Evolutionary conservation across 768 basidiomycete species (phyloP).

Genomic region (Auriscalpium orientale): DNA sequence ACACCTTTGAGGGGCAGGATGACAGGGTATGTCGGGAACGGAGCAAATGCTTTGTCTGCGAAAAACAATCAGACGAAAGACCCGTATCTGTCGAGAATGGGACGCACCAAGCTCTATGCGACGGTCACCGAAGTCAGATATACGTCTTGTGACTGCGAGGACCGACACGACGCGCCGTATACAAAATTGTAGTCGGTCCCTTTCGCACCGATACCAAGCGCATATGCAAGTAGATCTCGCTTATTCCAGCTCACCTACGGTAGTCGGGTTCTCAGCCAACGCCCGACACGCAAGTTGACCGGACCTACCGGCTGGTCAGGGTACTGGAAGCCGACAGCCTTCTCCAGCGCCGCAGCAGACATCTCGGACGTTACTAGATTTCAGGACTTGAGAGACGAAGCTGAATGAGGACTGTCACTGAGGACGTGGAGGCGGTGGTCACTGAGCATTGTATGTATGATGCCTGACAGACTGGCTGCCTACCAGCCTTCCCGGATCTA

Average conservation of each 20-base stretch:
- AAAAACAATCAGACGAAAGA: background rate
- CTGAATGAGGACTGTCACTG: too few species aligned
- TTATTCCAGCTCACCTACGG: constrained; percentile 75
- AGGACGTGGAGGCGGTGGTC: too few species aligned
- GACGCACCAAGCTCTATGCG: constrained; percentile 22
- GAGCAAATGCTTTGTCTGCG: constrained; percentile 59
- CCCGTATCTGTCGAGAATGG: background rate
- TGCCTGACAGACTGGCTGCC: too few species aligned
- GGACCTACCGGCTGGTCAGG: constrained; percentile 46
- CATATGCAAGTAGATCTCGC: constrained; percentile 74
- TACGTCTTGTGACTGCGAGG: background rate
- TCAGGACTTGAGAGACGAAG: too few species aligned
- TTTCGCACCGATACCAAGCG: constrained; percentile 77
- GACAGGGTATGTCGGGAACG: constrained; percentile 83
- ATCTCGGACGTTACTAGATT: background rate
- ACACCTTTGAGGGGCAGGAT: constrained; percentile 63
- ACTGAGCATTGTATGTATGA: too few species aligned
- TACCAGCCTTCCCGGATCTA: too few species aligned
- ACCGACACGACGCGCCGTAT: constrained; percentile 49
- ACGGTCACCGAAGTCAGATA: background rate
- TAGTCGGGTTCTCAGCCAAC: background rate
- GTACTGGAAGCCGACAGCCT: constrained; percentile 55
- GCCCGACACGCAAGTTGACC: background rate
- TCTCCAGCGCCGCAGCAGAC: constrained; percentile 30
- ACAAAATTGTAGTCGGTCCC: constrained; percentile 59